Evolutionary conservation across 176 grass and related monocot genomes (phyloP), one percentile per base, ranked within the genome.

Genomic region (Dactylis glomerata): DNA sequence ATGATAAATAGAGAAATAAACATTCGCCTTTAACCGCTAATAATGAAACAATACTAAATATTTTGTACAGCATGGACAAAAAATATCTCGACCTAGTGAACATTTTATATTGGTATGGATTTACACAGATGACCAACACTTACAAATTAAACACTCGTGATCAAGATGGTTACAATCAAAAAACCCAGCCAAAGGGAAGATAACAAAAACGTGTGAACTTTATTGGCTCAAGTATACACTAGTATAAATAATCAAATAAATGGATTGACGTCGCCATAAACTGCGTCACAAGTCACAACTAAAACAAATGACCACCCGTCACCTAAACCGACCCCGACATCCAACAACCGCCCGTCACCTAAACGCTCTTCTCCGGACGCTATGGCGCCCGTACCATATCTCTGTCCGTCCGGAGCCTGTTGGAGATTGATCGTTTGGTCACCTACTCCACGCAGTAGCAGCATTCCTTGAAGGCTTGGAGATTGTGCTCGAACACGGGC

Each of bases 391-490:
- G n/a, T n/a, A n/a, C n/a, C n/a, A n/a, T n/a, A n/a, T n/a, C n/a
- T n/a, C n/a, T n/a, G n/a, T n/a, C n/a, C n/a, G n/a, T n/a, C n/a
- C n/a, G n/a, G n/a, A n/a, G n/a, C n/a, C n/a, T n/a, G n/a, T n/a
- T n/a, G n/a, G n/a, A 15, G 15, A 30, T 30, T 4, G 12, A 59
- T 10, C 4, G n/a, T 62, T 34, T 17, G 31, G 64, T 34, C 31
- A 47, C 14, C 47, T 87, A 94, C 34, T 97, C 81, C 74, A 83
- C 58, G 8, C 83, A 84, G 44, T 90, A 92, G 73, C 90, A 94
- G 15, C 56, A 82, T 5, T 89, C 75, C 33, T 94, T 97, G 83
- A 97, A 97, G 0, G 92, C 63, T 5, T 92, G 49, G 69, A 94
- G 76, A 71, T 90, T 82, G 44, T 94, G 70, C 12, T 83, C 9